phyloP scores from a whole-genome alignment of 345 rosid species.

The Viola odorata region DNA sequence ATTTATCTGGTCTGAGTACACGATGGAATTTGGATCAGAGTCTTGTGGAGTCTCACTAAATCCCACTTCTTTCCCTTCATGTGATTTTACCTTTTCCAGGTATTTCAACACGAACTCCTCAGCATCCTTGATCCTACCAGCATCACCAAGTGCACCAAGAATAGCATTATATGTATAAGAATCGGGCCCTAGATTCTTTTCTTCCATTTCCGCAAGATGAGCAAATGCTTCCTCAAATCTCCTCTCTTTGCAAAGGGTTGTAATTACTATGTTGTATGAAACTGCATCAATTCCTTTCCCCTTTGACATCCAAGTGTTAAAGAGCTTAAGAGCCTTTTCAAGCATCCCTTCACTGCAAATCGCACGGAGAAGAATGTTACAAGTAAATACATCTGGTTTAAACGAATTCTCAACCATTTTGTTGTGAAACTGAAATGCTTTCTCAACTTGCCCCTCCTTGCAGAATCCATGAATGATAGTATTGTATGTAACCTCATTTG shows the following conservation, averaged over 20 bases:
- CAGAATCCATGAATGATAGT: conserved; percentile 70
- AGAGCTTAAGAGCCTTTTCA: conserved; percentile 79
- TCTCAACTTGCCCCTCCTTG: conserved; percentile 58
- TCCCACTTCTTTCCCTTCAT: conserved; percentile 15
- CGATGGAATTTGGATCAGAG: conserved; percentile 32
- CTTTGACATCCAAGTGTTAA: conserved; percentile 49
- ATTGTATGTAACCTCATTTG: conserved; percentile 61
- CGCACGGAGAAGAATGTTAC: conserved; percentile 71
- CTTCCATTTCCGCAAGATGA: conserved; percentile 62
- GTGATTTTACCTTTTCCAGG: conserved; percentile 33
- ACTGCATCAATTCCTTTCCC: conserved; percentile 55
- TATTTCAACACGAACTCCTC: conserved; percentile 50
- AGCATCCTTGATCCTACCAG: conserved; percentile 49
- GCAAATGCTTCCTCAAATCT: conserved; percentile 70
- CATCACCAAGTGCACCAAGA: conserved; percentile 42
- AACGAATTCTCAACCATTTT: conserved; percentile 62
- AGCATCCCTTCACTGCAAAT: conserved; percentile 69
- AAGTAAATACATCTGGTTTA: conserved; percentile 56
- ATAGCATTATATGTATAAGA: conserved; percentile 56
- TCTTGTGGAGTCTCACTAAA: conserved; percentile 27
- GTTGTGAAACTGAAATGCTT: conserved; percentile 78
- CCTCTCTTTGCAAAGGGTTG: conserved; percentile 55
- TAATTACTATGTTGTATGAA: conserved; percentile 75
- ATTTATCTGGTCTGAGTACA: conserved; percentile 51
- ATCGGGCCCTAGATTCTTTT: conserved; percentile 58